Base-by-base conservation (phyloP, 257 asterid genomes). In the Nicotiana attenuata region DNA sequence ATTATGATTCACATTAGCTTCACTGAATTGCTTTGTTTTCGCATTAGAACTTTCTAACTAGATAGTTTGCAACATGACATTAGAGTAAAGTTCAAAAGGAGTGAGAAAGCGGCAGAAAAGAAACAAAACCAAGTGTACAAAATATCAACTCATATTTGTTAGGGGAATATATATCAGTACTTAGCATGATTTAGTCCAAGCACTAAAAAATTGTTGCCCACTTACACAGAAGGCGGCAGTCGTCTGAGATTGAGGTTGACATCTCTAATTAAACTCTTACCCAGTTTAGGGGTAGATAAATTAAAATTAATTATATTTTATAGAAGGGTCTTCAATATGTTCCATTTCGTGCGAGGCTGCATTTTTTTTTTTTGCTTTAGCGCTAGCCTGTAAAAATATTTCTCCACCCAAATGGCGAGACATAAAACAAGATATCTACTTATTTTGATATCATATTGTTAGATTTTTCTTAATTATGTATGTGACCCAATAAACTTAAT, bases 181-280 rank as follows among this genome's bases (percentile, higher is more conserved):
- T 69, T 22, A 38, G 57, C n/a, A 69, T 69, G 33, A 69, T 69
- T 20, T n/a, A 69, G 77, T 69, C 77, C 77, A 71, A 57, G 4
- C 63, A 19, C 26, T 57, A 57, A 57, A 71, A 10, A 22, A 2
- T 41, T 45, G 59, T 45, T n/a, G 14, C n/a, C 19, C n/a, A 69
- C 38, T 22, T 73, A 14, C 22, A 47, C 13, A 52, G 5, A 52
- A 47, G 79, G 24, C 61, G 79, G 79, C 61, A 73, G 22, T 73
- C 26, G 61, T 45, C 79, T 73, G 5, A 47, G 5, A 73, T 73
- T 73, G 79, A 73, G 10, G 50, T 73, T 47, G 61, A 73, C 79
- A 47, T 47, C 24, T 45, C 38, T 41, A 41, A 38, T 8, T 73
- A 45, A 41, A 24, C 59, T 41, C 35, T 69, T 69, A 26, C 6